Evolutionary conservation across 352 stramenopile species (phyloP), one percentile per base, ranked within the genome.

Genomic region (Phytophthora pluvialis): DNA sequence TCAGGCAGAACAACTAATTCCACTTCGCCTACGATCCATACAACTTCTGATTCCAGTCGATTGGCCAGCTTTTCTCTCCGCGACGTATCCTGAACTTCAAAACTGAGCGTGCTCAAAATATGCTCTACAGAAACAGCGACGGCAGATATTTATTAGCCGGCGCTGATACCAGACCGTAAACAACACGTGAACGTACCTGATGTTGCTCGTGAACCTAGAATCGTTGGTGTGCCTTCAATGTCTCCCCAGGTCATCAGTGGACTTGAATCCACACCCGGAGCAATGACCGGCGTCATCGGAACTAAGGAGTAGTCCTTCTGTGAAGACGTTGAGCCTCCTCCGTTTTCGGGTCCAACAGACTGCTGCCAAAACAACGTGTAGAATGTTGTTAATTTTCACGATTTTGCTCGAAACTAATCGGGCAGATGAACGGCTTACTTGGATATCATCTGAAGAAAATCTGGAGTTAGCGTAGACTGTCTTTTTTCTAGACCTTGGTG

Each of bases 161-260:
- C 8, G 6, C 3, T 40, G 13, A 16, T 46, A 57, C 9, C 5
- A 32, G 4, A 25, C 1, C 15, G 29, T 33, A 33, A n/a, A 35
- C 40, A 40, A 15, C 5, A 25, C 11, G 6, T 44, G 3, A 3
- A 54, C 54, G 5, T 62, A 94, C 86, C 73, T 78, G 75, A 64
- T 2, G 70, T 80, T 3, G 64, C 60, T 36, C 61, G 21, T 5
- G 70, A 56, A 16, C 79, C 71, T 11, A 94, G 67, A 39, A 83
- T 75, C 55, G 86, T 80, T 7, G 88, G 88, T 15, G 88, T 96
- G 18, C 68, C 80, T 78, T 93, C 88, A 56, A 96, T 94, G 13
- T 88, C 79, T 29, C 88, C 88, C 88, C 88, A 96, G 0, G 88
- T 96, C 79, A 96, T 91, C 11, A 96, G 47, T 25, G 88, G 88